Base-by-base conservation (phyloP, 805 yeast species). In the Candida endomychidarum region DNA sequence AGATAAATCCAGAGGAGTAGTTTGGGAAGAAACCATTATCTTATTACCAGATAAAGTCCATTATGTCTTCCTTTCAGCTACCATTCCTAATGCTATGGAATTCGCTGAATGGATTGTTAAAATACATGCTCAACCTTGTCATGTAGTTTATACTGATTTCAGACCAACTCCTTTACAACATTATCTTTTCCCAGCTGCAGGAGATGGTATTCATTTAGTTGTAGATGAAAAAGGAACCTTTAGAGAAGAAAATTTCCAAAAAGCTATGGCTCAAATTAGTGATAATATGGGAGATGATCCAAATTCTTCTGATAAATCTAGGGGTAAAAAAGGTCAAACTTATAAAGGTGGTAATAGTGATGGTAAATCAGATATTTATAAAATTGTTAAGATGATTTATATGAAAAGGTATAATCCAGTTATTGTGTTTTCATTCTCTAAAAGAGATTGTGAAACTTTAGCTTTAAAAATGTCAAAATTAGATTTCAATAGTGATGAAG, bases 141-240 rank as follows among this genome's bases (percentile, higher is more conserved):
- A 93, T 63, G 95, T 93, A 62, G 99, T 93, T 15, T 93, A 93
- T 64, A 93, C 99, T 1, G 96, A 93, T 67, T 93, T 91, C 77
- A 83, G 99, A 62, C 99, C 99, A 26, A 93, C 99, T 5, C 99
- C 99, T 1, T 71, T 93, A 51, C 99, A 93, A 63, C 99, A 93
- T 67, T 93, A 93, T 56, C 69, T 93, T 39, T 93, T 93, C 71
- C 99, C 99, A 19, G 95, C 96, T n/a, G 95, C 90, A 42, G 98
- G 99, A 41, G 96, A 87, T 59, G 99, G 99, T 45, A 93, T 93
- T 43, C 96, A 93, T 62, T 74, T 93, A 50, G 99, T 93, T 11
- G 98, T 93, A 32, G 99, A 93, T 59, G 99, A 93, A 65, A 90
- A 91, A 68, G 90, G 97, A 31, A 80, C 85, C 4, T 93, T 93